Base-by-base conservation (phyloP, 2,329 filamentous ascomycete genomes). In the Paecilomyces niveus region DNA sequence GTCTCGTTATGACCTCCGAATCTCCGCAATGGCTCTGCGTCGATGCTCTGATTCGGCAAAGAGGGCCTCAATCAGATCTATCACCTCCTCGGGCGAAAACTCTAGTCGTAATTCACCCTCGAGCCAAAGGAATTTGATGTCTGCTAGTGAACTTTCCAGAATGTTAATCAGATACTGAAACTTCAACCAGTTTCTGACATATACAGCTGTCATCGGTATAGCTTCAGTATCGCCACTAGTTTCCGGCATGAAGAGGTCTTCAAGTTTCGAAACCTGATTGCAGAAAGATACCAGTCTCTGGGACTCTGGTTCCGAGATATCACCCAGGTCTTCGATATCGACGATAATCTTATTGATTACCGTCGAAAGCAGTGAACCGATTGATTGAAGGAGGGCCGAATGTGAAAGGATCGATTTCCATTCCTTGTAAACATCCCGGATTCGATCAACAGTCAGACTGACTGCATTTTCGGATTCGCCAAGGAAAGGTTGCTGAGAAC, bases 91-190 rank as follows among this genome's bases (percentile, higher is more conserved):
- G 2, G 76, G 75, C 24, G 79, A 79, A 72, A 87, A 87, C 66
- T 87, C 85, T 57, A 86, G 68, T 60, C 80, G 81, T 64, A 88
- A 65, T 68, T 85, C 85, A n/a, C 83, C 83, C 63, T 88, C 84
- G 2, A 77, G 78, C 85, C 85, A 88, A 51, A 87, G 69, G 62
- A 82, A 87, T 65, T 82, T 85, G 72, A 88, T 87, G 65, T 88
- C 85, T 21, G 83, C 85, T 15, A 88, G 72, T 54, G 80, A 84
- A 57, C 82, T 82, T 57, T 87, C 85, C 56, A 88, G 68, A 52
- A 88, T 85, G 63, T 87, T 85, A 50, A 80, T 74, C 56, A 88
- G 68, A 64, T 87, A 87, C 67, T 86, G 84, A 66, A 87, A 87
- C 60, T 84, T 84, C 61, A 87, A 76, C 85, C 85, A 88, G 62